Conservation (phyloP, 768 basidiomycete genomes). For the Leccinum uliginosum region DNA sequence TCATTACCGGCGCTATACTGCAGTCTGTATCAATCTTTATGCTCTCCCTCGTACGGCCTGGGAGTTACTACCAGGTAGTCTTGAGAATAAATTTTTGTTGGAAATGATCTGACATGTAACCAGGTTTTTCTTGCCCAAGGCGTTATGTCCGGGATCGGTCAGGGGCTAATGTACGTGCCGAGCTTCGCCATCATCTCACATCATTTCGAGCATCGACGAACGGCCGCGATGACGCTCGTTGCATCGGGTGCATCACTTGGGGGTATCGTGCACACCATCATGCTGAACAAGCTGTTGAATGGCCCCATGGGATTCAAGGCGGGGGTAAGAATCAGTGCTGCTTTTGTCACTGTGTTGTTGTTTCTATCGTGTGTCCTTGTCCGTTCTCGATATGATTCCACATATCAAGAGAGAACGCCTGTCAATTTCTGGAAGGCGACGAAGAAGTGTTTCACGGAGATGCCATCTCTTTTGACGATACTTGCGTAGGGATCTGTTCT, state of each 20-base stretch:
- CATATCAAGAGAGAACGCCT: neutral
- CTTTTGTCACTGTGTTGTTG: conserved; percentile 34
- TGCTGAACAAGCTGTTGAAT: conserved; percentile 47
- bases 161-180: conserved; percentile 44
- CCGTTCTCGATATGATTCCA: conserved; percentile 27
- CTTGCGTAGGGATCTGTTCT: conserved; percentile 13
- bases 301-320: conserved; percentile 42
- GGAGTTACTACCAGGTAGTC: conserved; percentile 33
- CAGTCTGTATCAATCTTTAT: conserved; percentile 33
- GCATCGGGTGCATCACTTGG: conserved; percentile 49
- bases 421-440: conserved; percentile 14
- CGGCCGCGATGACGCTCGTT: conserved; percentile 42
- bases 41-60: conserved; percentile 34
- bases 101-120: neutral
- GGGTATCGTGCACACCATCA: conserved; percentile 53
- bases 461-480: conserved; percentile 23
- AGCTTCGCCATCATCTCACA: conserved; percentile 40
- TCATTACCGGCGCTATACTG: conserved; percentile 23
- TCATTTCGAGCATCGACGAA: conserved; percentile 38
- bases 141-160: conserved; percentile 36
- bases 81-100: neutral
- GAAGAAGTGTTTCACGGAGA: conserved; percentile 21
- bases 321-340: conserved; percentile 37
- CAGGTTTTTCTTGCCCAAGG: conserved; percentile 45
- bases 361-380: conserved; percentile 36